Evolutionary conservation across 2,329 filamentous ascomycete species (phyloP).

Genomic region (Tolypocladium cylindrosporum): DNA sequence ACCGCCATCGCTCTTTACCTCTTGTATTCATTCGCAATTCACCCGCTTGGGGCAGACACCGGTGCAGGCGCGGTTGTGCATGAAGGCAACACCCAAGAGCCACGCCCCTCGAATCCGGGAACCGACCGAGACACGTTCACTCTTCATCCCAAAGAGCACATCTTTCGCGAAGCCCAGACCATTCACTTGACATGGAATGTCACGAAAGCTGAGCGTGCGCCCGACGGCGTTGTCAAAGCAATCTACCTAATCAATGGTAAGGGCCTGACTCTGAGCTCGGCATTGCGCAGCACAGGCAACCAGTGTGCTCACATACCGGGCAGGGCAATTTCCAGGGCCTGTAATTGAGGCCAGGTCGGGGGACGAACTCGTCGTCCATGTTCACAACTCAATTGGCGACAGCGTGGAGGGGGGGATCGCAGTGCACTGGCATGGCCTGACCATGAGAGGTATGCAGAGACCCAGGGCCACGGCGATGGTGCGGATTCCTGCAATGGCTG

Average conservation of each 20-base stretch:
- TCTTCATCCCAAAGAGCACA: slow-evolving; percentile 32
- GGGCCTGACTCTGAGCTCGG: background rate
- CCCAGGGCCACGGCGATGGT: slow-evolving; percentile 17
- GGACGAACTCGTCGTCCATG: slow-evolving; percentile 29
- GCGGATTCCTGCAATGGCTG: background rate
- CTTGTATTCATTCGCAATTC: background rate
- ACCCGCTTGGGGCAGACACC: background rate
- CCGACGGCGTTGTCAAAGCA: slow-evolving; percentile 39
- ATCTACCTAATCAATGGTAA: slow-evolving; percentile 39
- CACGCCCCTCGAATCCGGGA: background rate
- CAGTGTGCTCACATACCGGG: background rate
- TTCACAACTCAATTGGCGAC: slow-evolving; percentile 25
- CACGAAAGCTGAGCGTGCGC: slow-evolving; percentile 23
- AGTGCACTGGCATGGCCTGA: slow-evolving; percentile 61
- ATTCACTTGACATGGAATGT: slow-evolving; percentile 27
- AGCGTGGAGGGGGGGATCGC: slow-evolving; percentile 26
- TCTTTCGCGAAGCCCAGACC: slow-evolving; percentile 21
- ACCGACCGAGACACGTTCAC: slow-evolving; percentile 2
- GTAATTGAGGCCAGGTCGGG: slow-evolving; percentile 33
- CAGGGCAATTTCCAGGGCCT: slow-evolving; percentile 30
- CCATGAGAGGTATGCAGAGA: slow-evolving; percentile 38
- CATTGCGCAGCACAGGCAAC: too few species aligned
- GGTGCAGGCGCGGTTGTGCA: background rate
- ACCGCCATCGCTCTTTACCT: background rate
- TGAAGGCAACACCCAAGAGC: background rate